A percentile compares a stretch with the other conserved stretches of the same genome.
Evolutionary conservation across 768 basidiomycete genomes (phyloP).

Genomic region (button mushroom (Agaricus bisporus)): DNA sequence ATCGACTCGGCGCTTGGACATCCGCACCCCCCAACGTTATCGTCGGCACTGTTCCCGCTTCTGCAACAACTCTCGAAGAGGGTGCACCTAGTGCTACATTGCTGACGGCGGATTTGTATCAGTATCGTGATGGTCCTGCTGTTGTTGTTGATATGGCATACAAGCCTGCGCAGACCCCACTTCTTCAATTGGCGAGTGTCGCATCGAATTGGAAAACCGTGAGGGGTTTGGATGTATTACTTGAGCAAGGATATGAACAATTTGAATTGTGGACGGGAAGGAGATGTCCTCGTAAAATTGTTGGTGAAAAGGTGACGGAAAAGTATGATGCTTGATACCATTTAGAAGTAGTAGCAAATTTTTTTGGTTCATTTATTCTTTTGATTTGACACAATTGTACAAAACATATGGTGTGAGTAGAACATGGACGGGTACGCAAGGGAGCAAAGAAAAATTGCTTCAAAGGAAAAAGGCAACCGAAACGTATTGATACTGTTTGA

Average conservation of each 20-base stretch:
- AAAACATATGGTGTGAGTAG: too few species aligned
- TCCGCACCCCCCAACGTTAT: constrained; percentile 60
- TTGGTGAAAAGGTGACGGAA: constrained; percentile 43
- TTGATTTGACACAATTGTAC: too few species aligned
- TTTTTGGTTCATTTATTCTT: too few species aligned
- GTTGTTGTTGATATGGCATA: constrained; percentile 95
- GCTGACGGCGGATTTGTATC: constrained; percentile 55
- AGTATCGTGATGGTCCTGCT: constrained; percentile 38
- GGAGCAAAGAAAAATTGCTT: too few species aligned
- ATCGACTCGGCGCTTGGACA: constrained; percentile 51
- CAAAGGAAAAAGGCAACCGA: too few species aligned
- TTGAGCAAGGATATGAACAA: constrained; percentile 87
- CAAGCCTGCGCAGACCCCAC: constrained; percentile 78
- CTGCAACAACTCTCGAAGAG: constrained; percentile 38
- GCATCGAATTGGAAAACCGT: constrained; percentile 58
- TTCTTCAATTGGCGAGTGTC: constrained; percentile 60
- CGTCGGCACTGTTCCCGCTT: constrained; percentile 84
- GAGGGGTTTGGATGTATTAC: constrained; percentile 76
- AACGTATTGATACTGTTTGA: too few species aligned
- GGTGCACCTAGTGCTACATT: constrained; percentile 30
- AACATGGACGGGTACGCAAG: too few species aligned
- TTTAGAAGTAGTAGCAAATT: too few species aligned
- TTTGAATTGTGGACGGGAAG: constrained; percentile 80
- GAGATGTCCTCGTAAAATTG: constrained; percentile 39
- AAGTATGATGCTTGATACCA: constrained; percentile 25